Evolutionary conservation across 108 stramenopile genomes (phyloP).

Genomic region (Ochromonas danica): DNA sequence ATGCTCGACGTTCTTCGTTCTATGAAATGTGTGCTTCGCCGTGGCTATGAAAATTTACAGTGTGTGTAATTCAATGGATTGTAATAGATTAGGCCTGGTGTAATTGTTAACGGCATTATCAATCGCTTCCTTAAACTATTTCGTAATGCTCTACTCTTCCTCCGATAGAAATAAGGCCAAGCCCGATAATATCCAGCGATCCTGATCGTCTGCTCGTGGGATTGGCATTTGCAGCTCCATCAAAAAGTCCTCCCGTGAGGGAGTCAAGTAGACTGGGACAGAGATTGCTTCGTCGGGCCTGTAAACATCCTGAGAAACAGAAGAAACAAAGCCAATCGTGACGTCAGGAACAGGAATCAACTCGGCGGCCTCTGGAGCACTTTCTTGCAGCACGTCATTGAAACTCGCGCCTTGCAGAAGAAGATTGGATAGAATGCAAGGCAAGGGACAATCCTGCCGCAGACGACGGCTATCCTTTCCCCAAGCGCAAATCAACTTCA

Average conservation of each 20-base stretch:
- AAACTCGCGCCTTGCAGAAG: constrained; percentile 62
- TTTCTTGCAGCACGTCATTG: constrained; percentile 44
- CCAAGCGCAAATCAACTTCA: constrained; percentile 52
- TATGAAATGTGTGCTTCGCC: no score
- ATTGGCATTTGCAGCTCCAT: constrained; percentile 39
- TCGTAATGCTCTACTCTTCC: constrained; percentile 20
- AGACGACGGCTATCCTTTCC: constrained; percentile 31
- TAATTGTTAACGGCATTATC: no score
- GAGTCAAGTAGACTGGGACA: constrained; percentile 46
- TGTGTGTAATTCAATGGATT: no score
- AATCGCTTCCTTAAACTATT: no score
- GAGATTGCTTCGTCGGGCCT: constrained; percentile 6
- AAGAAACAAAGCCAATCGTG: constrained; percentile 48
- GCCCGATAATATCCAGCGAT: constrained; percentile 41
- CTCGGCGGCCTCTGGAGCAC: constrained; percentile 57
- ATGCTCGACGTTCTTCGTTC: no score
- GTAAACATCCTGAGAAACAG: background rate
- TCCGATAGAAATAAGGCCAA: constrained; percentile 41
- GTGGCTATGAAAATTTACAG: no score
- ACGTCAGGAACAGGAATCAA: constrained; percentile 53
- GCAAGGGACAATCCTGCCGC: constrained; percentile 23
- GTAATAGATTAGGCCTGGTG: no score
- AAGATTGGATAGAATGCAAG: constrained; percentile 52
- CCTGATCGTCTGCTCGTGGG: constrained; percentile 20
- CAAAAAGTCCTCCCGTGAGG: constrained; percentile 43